Evolutionary conservation across 1,284 basidiomycete genomes (phyloP).

Genomic region (Taiwanofungus camphoratus): DNA sequence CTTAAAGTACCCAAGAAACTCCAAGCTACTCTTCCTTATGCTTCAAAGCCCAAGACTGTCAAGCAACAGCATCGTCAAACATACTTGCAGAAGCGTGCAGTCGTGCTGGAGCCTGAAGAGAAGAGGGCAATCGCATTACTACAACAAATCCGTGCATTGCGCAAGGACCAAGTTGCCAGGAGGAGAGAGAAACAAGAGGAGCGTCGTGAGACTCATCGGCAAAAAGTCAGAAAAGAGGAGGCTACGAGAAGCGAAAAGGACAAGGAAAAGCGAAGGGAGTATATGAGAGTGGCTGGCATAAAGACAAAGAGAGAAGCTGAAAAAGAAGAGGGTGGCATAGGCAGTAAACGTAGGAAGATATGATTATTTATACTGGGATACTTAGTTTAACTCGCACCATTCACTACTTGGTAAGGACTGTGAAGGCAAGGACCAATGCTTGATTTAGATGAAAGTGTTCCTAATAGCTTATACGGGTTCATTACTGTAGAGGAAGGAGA

Average conservation of each 20-base stretch:
- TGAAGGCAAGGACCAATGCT: too few relatives aligned
- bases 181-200: slow-evolving; percentile 83
- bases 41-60: slow-evolving; percentile 87
- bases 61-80: slow-evolving; percentile 70
- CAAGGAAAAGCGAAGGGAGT: slow-evolving; percentile 75
- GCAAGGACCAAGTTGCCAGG: slow-evolving; percentile 79
- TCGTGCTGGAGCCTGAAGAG: slow-evolving; percentile 93
- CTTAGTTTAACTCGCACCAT: background rate
- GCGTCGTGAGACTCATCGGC: slow-evolving; percentile 54
- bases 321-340: slow-evolving; percentile 44
- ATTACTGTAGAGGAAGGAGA: too few relatives aligned
- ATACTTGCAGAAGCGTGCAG: slow-evolving; percentile 89
- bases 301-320: slow-evolving; percentile 66
- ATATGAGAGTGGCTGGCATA: slow-evolving; percentile 69
- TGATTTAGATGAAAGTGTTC: too few relatives aligned
- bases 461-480: too few relatives aligned
- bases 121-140: slow-evolving; percentile 88
- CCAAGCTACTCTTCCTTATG: slow-evolving; percentile 86
- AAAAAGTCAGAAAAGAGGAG: slow-evolving; percentile 71
- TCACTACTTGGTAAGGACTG: background rate
- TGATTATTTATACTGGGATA: slow-evolving; percentile 1
- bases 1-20: slow-evolving; percentile 87
- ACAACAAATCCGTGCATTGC: slow-evolving; percentile 91
- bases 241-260: slow-evolving; percentile 64
- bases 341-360: slow-evolving; percentile 39